These are phyloP conservation scores for Aureobasidium namibiae DNA, from an alignment of 2,329 filamentous ascomycete species.

Conservation along the genomic window DNA sequence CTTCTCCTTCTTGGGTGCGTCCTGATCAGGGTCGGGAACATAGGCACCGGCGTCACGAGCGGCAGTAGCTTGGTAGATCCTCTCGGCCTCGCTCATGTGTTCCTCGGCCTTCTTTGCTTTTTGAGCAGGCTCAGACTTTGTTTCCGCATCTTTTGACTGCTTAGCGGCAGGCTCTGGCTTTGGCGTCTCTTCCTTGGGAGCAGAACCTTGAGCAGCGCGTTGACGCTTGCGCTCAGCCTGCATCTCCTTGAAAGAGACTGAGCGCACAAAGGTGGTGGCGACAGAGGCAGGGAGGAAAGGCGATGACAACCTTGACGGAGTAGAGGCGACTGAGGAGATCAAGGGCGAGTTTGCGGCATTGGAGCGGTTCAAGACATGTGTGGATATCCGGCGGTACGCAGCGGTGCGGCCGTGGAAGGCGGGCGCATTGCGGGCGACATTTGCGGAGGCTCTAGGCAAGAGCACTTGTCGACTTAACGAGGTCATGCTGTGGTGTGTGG, in stretches of 20 bases:
- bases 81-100: slow-evolving; percentile 11
- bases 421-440: slow-evolving; percentile 29
- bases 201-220: slow-evolving; percentile 25
- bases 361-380: slow-evolving; percentile 12
- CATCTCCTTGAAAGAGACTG: slow-evolving; percentile 36
- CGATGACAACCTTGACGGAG: slow-evolving; percentile 33
- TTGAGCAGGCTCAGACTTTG: slow-evolving; percentile 27
- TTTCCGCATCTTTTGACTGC: slow-evolving; percentile 12
- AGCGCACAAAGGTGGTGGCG: slow-evolving; percentile 35
- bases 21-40: slow-evolving; percentile 27
- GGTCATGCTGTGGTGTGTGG: slow-evolving; percentile 34
- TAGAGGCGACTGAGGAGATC: neutral
- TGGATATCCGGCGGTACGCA: slow-evolving; percentile 40
- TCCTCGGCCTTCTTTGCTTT: slow-evolving; percentile 19
- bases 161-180: slow-evolving; percentile 29
- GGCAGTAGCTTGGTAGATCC: slow-evolving; percentile 5
- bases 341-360: slow-evolving; percentile 16
- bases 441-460: slow-evolving; percentile 32
- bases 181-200: slow-evolving; percentile 27
- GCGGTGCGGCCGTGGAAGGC: slow-evolving; percentile 38
- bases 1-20: slow-evolving; percentile 27
- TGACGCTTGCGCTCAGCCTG: slow-evolving; percentile 28
- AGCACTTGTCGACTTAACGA: slow-evolving; percentile 25
- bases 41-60: slow-evolving; percentile 29
- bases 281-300: slow-evolving; percentile 34